phyloP scores from a whole-genome alignment of 1,284 basidiomycete species.

The Rhodotorula sp. region DNA sequence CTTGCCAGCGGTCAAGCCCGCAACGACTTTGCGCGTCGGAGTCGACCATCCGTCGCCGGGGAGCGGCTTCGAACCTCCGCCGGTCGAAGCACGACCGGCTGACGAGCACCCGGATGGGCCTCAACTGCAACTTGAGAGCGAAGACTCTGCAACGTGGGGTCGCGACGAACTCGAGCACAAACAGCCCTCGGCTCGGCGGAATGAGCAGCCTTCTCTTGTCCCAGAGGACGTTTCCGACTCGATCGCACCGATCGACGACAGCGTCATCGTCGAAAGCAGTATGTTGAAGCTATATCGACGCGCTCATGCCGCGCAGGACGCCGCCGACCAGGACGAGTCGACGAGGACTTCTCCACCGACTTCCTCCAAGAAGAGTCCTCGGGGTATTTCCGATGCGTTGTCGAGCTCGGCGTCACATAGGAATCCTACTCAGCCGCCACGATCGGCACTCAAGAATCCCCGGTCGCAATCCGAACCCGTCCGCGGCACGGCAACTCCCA shows the following conservation, averaged over 20 bases:
- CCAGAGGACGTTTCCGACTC: not conserved
- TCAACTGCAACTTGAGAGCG: slow-evolving; percentile 16
- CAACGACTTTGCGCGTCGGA: not conserved
- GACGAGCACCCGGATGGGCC: slow-evolving; percentile 2
- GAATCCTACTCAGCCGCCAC: slow-evolving; percentile 8
- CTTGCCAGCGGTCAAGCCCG: not conserved
- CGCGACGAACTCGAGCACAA: not conserved
- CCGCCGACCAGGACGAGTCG: slow-evolving; percentile 33
- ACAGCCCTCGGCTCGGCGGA: no score
- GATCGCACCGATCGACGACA: slow-evolving; percentile 31
- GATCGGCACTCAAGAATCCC: slow-evolving; percentile 31
- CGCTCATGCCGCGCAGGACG: not conserved
- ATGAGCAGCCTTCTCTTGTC: slow-evolving; percentile 46
- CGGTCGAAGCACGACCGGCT: not conserved
- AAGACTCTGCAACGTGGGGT: slow-evolving; percentile 28
- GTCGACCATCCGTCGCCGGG: slow-evolving; percentile 7
- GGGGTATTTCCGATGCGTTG: no score
- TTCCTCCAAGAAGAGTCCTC: no score
- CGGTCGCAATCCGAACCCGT: slow-evolving; percentile 21
- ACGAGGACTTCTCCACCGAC: slow-evolving; percentile 53
- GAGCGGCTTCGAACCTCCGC: slow-evolving; percentile 17
- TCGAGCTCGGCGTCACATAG: no score
- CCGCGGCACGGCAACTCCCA: slow-evolving; percentile 10
- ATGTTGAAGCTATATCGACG: slow-evolving; percentile 23
- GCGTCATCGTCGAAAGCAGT: slow-evolving; percentile 52